Evolutionary conservation across 2,329 filamentous ascomycete species (phyloP).

Genomic region (Grosmannia huntii): DNA sequence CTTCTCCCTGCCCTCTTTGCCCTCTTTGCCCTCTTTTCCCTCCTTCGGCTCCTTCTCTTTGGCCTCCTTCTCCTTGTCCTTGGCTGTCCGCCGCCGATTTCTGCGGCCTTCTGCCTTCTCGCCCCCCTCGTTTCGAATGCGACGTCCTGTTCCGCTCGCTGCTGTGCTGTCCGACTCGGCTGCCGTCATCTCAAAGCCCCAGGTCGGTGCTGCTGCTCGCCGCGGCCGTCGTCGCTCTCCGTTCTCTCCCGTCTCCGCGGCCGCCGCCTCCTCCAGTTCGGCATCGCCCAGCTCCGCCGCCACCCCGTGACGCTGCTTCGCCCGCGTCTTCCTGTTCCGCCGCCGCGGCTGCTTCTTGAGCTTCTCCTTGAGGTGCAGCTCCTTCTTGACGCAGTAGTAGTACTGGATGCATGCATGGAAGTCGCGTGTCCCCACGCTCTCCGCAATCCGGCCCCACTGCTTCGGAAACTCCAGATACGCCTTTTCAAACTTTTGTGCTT

Average conservation of each 20-base stretch:
- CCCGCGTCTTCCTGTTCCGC: constrained; percentile 43
- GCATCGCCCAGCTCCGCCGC: constrained; percentile 53
- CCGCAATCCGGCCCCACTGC: constrained; percentile 69
- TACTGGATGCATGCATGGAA: constrained; percentile 76
- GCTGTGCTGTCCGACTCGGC: constrained; percentile 23
- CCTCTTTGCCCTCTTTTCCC: constrained; percentile 16
- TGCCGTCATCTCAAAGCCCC: constrained; percentile 44
- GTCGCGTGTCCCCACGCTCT: constrained; percentile 51
- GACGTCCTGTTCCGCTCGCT: constrained; percentile 33
- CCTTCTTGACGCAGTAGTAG: constrained; percentile 71
- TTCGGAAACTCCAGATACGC: constrained; percentile 65
- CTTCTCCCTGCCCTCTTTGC: constrained; percentile 14
- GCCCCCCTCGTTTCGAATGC: constrained; percentile 27
- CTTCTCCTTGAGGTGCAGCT: constrained; percentile 65
- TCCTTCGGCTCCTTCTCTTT: constrained; percentile 26
- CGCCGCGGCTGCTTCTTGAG: constrained; percentile 50
- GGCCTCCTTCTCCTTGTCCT: constrained; percentile 12
- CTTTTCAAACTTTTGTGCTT: constrained; percentile 58
- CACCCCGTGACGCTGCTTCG: constrained; percentile 42
- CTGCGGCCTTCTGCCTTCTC: constrained; percentile 15
- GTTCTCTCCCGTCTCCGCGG: constrained; percentile 40
- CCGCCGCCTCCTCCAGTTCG: constrained; percentile 38
- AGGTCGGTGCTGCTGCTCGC: constrained; percentile 57
- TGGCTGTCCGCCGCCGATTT: constrained; percentile 26
- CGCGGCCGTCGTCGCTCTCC: constrained; percentile 48